Evolutionary conservation across 1,139 yeast genomes (phyloP).

Genomic region (Kodamaea sp.): DNA sequence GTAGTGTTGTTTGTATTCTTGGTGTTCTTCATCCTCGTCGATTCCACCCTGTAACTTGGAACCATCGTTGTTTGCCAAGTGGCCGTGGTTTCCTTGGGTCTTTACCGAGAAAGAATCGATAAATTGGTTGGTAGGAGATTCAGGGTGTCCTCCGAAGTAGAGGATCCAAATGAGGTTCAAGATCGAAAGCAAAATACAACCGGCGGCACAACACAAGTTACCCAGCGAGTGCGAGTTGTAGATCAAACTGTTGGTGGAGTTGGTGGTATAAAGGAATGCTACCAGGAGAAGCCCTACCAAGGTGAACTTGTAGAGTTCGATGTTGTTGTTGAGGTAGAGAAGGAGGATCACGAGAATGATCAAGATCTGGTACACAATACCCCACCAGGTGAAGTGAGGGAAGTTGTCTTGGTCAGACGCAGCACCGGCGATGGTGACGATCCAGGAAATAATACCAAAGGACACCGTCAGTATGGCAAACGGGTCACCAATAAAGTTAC

Average conservation of each 20-base stretch:
- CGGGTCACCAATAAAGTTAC: slow-evolving; percentile 66
- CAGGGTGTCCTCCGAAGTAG: slow-evolving; percentile 82
- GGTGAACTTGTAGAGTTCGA: slow-evolving; percentile 72
- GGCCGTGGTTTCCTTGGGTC: slow-evolving; percentile 29
- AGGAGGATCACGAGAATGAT: slow-evolving; percentile 56
- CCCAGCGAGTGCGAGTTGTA: slow-evolving; percentile 65
- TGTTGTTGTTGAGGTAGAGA: slow-evolving; percentile 65
- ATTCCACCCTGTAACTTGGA: slow-evolving; percentile 22
- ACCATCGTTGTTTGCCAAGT: slow-evolving; percentile 33
- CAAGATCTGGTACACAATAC: slow-evolving; percentile 77
- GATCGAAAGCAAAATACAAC: slow-evolving; percentile 80
- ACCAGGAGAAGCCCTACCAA: slow-evolving; percentile 57
- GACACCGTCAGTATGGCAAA: slow-evolving; percentile 69
- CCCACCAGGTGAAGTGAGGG: slow-evolving; percentile 97
- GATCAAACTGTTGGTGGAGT: slow-evolving; percentile 77
- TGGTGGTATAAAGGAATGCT: slow-evolving; percentile 81
- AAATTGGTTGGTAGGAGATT: slow-evolving; percentile 77
- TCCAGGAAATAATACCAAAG: slow-evolving; percentile 71
- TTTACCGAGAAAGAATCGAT: slow-evolving; percentile 70
- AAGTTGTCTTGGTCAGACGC: slow-evolving; percentile 54
- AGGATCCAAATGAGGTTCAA: slow-evolving; percentile 80
- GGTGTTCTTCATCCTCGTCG: slow-evolving; percentile 32
- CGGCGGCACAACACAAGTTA: slow-evolving; percentile 86
- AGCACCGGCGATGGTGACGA: slow-evolving; percentile 84
- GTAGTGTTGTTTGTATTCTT: slow-evolving; percentile 28